A percentile compares a stretch with the other conserved stretches of the same genome.
These are phyloP conservation scores for Entomortierella beljakovae DNA, from an alignment of 192 early-diverging fungal species.

Conservation along the genomic window DNA sequence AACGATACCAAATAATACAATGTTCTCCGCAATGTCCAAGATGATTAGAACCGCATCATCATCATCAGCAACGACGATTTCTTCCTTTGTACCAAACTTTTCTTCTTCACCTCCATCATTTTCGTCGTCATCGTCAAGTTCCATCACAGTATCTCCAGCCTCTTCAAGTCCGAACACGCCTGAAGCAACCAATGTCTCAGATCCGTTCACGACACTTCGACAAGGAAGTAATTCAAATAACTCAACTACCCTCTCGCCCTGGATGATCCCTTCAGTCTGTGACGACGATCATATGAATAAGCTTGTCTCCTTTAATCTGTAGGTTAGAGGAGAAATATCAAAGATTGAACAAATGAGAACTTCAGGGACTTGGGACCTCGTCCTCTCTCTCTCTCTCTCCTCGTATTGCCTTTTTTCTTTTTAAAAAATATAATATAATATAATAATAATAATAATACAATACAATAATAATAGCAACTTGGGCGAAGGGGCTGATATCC, in stretches of 20 bases:
- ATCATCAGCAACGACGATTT: not conserved
- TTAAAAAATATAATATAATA: not conserved
- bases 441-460: no score
- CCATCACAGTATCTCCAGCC: not conserved
- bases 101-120: not conserved
- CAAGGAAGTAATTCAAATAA: not conserved
- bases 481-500: not conserved
- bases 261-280: slow-evolving; percentile 53
- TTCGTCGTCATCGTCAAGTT: slow-evolving; percentile 7
- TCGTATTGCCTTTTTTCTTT: not conserved
- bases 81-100: not conserved
- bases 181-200: slow-evolving; percentile 26
- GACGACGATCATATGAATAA: slow-evolving; percentile 55
- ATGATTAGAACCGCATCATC: slow-evolving; percentile 40
- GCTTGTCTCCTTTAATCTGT: slow-evolving; percentile 47
- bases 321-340: not conserved
- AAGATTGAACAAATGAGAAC: not conserved
- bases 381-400: no score
- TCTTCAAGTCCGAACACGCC: slow-evolving; percentile 15
- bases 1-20: slow-evolving; percentile 11
- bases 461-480: no score
- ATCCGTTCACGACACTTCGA: slow-evolving; percentile 11
- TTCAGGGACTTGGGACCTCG: not conserved
- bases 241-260: slow-evolving; percentile 14
- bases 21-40: slow-evolving; percentile 44